Base-by-base conservation (phyloP, 2,329 filamentous ascomycete species). In the Sordariomycetes sp. region DNA sequence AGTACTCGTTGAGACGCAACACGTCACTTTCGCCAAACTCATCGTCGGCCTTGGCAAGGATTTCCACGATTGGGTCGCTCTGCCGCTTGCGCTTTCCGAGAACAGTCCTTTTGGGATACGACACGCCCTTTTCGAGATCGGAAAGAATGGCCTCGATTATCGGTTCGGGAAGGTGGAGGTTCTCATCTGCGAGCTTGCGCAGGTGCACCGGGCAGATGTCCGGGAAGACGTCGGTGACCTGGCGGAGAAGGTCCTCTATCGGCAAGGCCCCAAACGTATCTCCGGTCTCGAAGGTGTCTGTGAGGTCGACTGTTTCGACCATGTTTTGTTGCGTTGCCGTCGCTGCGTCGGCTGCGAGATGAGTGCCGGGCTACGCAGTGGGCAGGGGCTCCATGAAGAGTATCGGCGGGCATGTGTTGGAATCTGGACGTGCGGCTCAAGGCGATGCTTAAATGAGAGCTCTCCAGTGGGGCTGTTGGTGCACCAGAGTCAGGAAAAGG, bases 161-260 rank as follows among this genome's bases (percentile, higher is more conserved):
- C 0, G 58, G 58, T 3, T 70, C 64, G 2, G 68, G 18, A 46
- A 70, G 56, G 60, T 72, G 70, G 1, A 32, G 46, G 6, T 71
- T 58, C 34, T 67, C 60, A 0, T 57, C 35, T 2, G 66, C 66
- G 4, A 72, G 58, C 4, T 60, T 53, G 6, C 65, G 59, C 14
- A 79, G 65, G 58, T 72, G 74, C 0, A 70, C 60, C 0, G 64
- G 68, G 59, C 74, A 78, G 2, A 80, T 76, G 48, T 79, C 72
- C 0, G 76, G 75, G 59, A 80, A 78, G 10, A 78, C 54, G 4
- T 59, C 53, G 10, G 54, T 51, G 25, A 68, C 61, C n/a, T 52
- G 46, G 28, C 59, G 52, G 6, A 64, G 35, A 24, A 63, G 66
- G 16, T 34, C 48, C 5, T 63, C 58, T 18, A 24, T 43, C 25